Evolutionary conservation across 1,139 yeast genomes (phyloP), one percentile per base, ranked within the genome.

Genomic region (Yamadazyma epiphylla): DNA sequence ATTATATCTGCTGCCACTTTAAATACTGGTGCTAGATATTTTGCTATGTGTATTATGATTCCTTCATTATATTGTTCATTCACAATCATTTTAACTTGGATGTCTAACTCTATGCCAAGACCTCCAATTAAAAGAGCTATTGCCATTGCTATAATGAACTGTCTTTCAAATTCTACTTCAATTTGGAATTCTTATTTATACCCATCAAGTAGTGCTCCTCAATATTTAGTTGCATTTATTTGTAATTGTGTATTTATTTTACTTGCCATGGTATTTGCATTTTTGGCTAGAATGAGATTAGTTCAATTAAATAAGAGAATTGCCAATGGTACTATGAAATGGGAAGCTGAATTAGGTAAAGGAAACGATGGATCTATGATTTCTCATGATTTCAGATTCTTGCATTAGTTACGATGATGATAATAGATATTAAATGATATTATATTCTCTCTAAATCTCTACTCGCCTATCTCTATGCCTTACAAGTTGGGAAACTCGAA

Each of bases 11-110:
- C 71, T 9, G 55, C 80, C 2, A 71, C 80, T 1, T 53, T 70
- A 34, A 72, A 74, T 43, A 70, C 74, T 2, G 81, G 75, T 5
- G 80, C 80, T 3, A 58, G 82, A 37, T 76, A 76, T 42, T 73
- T 74, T 38, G 71, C 80, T 25, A 76, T 76, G 80, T 71, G 78
- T 50, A 56, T 76, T 33, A 73, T 76, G 78, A 70, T 76, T 35
- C 79, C 79, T 22, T 65, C 75, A 1, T 52, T 75, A 32, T 75
- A 75, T 47, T 72, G 78, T 46, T 66, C 80, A 0, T 76, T 73
- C 48, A 73, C 77, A 12, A 66, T 70, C 4, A 69, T 71, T 30
- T 58, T 74, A 31, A 64, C 81, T 2, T 76, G 81, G 79, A 64
- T 73, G 60, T 66, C 79, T 7, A 70, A 71, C 43, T 66, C 67